These are phyloP conservation scores for Trypanosoma rangeli DNA, from an alignment of 208 protist species.

Conservation along the genomic window DNA sequence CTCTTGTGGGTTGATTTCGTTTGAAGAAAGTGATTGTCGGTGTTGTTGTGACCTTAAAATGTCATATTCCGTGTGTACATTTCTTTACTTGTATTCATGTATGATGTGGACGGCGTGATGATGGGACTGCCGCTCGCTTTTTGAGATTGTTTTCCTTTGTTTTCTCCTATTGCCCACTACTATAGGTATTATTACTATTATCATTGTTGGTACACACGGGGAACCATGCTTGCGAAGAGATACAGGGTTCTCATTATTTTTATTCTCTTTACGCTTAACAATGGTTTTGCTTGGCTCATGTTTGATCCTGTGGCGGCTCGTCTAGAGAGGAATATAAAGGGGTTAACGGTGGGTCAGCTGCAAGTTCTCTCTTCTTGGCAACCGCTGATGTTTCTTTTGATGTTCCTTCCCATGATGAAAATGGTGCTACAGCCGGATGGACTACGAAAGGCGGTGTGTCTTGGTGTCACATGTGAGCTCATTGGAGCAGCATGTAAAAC, in stretches of 20 bases:
- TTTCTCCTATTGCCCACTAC: neutral
- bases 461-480: conserved; percentile 65
- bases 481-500: conserved; percentile 67
- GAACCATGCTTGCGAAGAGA: conserved; percentile 37
- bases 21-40: neutral
- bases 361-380: conserved; percentile 85
- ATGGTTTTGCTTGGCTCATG: conserved; percentile 89
- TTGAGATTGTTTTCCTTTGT: neutral
- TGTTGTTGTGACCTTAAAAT: no score
- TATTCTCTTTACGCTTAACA: conserved; percentile 80
- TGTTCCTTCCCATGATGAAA: conserved; percentile 77
- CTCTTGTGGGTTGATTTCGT: conserved; percentile 8
- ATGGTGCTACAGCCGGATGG: conserved; percentile 74
- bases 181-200: conserved; percentile 9
- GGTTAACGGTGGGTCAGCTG: conserved; percentile 51
- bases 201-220: neutral
- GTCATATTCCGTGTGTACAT: neutral
- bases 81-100: neutral
- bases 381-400: conserved; percentile 69
- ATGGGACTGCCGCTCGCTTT: neutral
- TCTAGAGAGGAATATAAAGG: conserved; percentile 66
- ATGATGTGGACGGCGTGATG: neutral
- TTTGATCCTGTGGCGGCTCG: conserved; percentile 82
- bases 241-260: conserved; percentile 82
- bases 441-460: conserved; percentile 63